Percentiles rank a stretch among this genome's conserved stretches.
Evolutionary conservation across 2,329 filamentous ascomycete species (phyloP).

Genomic region (Colletotrichum tabaci): DNA sequence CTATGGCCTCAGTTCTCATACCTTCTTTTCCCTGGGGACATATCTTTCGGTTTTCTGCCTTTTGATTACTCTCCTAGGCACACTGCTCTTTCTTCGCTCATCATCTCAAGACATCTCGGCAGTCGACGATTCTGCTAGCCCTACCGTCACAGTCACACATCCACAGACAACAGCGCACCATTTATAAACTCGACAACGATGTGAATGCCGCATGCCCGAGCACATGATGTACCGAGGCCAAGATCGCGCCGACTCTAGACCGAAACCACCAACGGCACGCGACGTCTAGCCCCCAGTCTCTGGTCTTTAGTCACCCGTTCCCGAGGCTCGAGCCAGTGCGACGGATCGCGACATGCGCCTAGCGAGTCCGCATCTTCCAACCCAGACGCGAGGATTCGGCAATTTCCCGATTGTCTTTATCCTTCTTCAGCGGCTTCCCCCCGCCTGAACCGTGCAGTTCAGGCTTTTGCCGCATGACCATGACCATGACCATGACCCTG

Average conservation of each 20-base stretch:
- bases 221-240: conserved; percentile 8
- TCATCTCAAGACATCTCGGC: not conserved
- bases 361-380: not conserved
- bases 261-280: conserved; percentile 6
- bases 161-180: too few relatives aligned
- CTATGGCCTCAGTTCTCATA: not conserved
- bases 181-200: too few relatives aligned
- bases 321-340: not conserved
- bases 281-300: conserved; percentile 1
- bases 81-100: too few relatives aligned
- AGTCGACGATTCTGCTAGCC: not conserved
- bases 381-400: not conserved
- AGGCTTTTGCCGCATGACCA: conserved; percentile 11
- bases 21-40: too few relatives aligned
- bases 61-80: not conserved
- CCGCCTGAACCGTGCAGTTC: conserved; percentile 22
- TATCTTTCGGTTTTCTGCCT: too few relatives aligned
- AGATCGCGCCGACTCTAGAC: conserved; percentile 11
- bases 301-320: not conserved
- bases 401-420: not conserved
- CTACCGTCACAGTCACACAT: not conserved
- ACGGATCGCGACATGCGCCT: not conserved
- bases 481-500: not conserved
- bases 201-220: not conserved
- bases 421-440: conserved; percentile 1